A percentile compares a stretch with the other conserved stretches of the same genome.
Evolutionary conservation across 768 basidiomycete species (phyloP).

Genomic region (Psilocybe cubensis): DNA sequence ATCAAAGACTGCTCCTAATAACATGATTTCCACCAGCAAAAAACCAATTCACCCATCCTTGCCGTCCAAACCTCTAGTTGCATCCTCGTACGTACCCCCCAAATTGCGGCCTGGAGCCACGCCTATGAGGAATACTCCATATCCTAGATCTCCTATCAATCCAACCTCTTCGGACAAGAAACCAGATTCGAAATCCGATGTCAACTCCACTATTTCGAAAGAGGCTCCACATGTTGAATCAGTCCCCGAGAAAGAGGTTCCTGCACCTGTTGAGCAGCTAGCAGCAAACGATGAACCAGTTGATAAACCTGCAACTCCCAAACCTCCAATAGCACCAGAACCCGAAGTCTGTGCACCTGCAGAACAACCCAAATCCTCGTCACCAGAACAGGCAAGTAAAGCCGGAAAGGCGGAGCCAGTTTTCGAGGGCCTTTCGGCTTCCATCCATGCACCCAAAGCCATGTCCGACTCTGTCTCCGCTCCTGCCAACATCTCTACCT

Average conservation of each 20-base stretch:
- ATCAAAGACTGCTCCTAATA: neutral
- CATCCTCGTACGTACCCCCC: constrained; percentile 12
- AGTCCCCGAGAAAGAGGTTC: neutral
- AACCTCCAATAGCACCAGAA: neutral
- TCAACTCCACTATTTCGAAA: neutral
- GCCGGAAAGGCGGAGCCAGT: neutral
- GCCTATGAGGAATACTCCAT: constrained; percentile 24
- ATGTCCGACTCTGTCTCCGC: constrained; percentile 43
- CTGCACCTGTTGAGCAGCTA: neutral
- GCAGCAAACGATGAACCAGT: neutral
- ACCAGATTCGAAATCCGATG: neutral
- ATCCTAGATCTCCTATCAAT: constrained; percentile 9
- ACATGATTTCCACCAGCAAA: constrained; percentile 8
- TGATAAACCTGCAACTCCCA: neutral
- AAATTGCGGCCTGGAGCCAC: constrained; percentile 23
- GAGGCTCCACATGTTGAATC: neutral
- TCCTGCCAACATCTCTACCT: constrained; percentile 37
- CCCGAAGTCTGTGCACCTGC: neutral
- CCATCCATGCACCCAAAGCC: constrained; percentile 58
- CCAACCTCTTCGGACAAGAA: constrained; percentile 26
- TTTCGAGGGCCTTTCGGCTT: constrained; percentile 38
- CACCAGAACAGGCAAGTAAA: neutral
- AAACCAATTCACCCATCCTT: constrained; percentile 46
- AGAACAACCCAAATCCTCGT: neutral
- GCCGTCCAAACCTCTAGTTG: constrained; percentile 46